These are phyloP conservation scores for Xylaria bambusicola DNA, from an alignment of 495 filamentous ascomycete species.

Conservation along the genomic window DNA sequence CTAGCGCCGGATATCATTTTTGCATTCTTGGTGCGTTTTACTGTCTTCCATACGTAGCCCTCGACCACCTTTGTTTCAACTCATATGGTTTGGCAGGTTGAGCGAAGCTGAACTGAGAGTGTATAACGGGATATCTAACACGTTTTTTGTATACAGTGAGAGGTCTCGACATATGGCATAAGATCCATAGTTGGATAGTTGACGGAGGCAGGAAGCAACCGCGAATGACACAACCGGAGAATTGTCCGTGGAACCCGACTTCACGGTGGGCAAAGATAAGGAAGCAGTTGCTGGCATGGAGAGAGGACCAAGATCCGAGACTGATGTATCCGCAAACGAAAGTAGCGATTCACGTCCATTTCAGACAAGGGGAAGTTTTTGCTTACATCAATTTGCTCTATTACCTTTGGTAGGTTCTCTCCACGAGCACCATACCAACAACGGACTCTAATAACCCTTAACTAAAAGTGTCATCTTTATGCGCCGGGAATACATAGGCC, in stretches of 20 bases:
- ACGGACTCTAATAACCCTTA: background rate
- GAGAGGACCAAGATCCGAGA: constrained; percentile 11
- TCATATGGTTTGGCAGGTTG: too few relatives aligned
- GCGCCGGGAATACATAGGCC: constrained; percentile 9
- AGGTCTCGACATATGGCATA: constrained; percentile 13
- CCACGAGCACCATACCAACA: background rate
- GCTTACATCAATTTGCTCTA: constrained; percentile 14
- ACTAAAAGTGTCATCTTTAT: constrained; percentile 10
- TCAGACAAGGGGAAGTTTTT: constrained; percentile 14
- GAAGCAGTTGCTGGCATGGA: constrained; percentile 3
- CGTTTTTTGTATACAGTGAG: background rate
- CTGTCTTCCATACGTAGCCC: too few relatives aligned
- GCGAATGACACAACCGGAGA: constrained; percentile 9
- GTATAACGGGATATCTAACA: too few relatives aligned
- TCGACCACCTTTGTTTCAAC: too few relatives aligned
- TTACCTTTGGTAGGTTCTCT: constrained; percentile 10
- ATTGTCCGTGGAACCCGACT: constrained; percentile 14
- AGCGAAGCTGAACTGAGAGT: too few relatives aligned
- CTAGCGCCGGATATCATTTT: constrained; percentile 11
- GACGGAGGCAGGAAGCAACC: constrained; percentile 12
- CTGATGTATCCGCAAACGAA: constrained; percentile 11
- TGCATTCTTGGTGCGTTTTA: background rate
- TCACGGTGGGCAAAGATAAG: constrained; percentile 10
- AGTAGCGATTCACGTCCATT: constrained; percentile 9
- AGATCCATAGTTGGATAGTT: constrained; percentile 16